Evolutionary conservation across 192 early-diverging fungal genomes (phyloP).

Genomic region (Coemansia sp.): DNA sequence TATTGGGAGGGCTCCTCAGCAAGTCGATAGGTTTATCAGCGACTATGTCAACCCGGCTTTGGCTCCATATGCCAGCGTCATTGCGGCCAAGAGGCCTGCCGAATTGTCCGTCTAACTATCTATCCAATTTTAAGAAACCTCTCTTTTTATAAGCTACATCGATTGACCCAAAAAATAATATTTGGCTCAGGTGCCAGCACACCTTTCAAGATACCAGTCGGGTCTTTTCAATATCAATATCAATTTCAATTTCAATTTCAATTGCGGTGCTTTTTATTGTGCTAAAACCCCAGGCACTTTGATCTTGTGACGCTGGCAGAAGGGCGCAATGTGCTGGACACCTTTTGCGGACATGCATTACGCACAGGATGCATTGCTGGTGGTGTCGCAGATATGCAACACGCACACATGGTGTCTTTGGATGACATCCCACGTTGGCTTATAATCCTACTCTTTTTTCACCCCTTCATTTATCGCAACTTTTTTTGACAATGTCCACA

Average conservation of each 20-base stretch:
- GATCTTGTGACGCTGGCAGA: too few species aligned
- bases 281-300: too few species aligned
- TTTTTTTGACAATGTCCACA: background rate
- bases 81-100: conserved; percentile 55
- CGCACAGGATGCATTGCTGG: background rate
- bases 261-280: too few species aligned
- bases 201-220: too few species aligned
- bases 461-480: background rate
- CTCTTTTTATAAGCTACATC: too few species aligned
- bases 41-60: conserved; percentile 82
- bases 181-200: too few species aligned
- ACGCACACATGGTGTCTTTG: background rate
- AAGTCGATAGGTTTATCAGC: conserved; percentile 82
- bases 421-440: background rate
- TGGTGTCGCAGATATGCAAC: background rate
- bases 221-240: too few species aligned
- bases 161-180: too few species aligned
- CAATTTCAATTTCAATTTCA: too few species aligned
- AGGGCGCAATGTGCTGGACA: too few species aligned
- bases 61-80: conserved; percentile 64
- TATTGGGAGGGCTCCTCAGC: conserved; percentile 90
- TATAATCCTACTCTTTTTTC: background rate
- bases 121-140: too few species aligned
- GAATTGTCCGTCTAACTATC: conserved; percentile 36
- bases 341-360: too few species aligned